A percentile compares a stretch with the other conserved stretches of the same genome.
These are phyloP conservation scores for Eimeria falciformis DNA, from an alignment of 169 alveolate genomes.

Conservation along the genomic window DNA sequence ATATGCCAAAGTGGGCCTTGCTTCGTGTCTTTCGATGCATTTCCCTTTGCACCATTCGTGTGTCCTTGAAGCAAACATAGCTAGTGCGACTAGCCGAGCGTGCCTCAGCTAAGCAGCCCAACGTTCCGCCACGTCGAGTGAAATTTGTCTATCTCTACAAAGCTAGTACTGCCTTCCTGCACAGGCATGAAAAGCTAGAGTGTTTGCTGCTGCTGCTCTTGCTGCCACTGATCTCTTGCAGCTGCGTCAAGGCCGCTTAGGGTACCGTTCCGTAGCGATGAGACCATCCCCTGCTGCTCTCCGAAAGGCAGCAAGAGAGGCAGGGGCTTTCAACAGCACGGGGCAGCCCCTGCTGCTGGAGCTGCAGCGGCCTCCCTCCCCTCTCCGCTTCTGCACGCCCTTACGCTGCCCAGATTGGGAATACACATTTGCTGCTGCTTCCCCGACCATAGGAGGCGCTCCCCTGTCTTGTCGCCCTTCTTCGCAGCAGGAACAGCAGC, in stretches of 20 bases:
- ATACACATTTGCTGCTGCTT: constrained; percentile 1
- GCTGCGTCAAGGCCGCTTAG: constrained; percentile 2
- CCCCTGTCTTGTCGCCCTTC: neutral
- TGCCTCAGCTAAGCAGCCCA: too few species aligned
- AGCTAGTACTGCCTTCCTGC: too few species aligned
- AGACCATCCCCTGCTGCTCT: neutral
- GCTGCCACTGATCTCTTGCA: neutral
- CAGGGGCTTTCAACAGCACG: constrained; percentile 25
- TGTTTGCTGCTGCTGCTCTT: neutral
- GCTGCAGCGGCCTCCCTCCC: constrained; percentile 26
- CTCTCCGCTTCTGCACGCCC: constrained; percentile 22
- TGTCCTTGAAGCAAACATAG: too few species aligned
- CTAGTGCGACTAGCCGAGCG: too few species aligned
- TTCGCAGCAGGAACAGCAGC: neutral
- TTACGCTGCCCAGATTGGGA: constrained; percentile 3
- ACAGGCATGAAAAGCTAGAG: too few species aligned
- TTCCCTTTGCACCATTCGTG: too few species aligned
- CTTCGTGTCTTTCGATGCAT: too few species aligned
- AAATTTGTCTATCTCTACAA: too few species aligned
- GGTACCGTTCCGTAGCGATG: neutral
- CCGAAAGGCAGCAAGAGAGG: neutral
- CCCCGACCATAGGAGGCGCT: neutral
- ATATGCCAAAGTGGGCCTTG: too few species aligned
- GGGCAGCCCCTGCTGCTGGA: constrained; percentile 16
- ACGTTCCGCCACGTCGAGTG: too few species aligned